These are phyloP conservation scores for Cercospora sojina DNA, from an alignment of 2,329 filamentous ascomycete species.

Conservation along the genomic window DNA sequence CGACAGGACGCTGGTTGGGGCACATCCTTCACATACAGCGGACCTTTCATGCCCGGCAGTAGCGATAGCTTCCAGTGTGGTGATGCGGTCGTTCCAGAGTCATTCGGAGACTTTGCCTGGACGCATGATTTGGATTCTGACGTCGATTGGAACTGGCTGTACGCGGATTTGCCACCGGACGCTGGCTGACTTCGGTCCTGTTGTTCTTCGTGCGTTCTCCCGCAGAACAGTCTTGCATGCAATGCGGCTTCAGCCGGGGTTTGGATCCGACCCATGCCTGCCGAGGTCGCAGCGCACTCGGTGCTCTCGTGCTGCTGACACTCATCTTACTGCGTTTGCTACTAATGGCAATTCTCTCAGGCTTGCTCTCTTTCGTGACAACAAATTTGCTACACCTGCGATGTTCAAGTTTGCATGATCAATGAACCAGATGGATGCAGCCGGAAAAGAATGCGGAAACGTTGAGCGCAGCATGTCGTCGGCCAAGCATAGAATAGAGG, in stretches of 20 bases:
- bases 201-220: not conserved
- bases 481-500: not conserved
- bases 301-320: not conserved
- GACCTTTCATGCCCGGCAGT: not conserved
- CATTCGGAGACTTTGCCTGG: not conserved
- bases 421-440: not conserved
- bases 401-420: not conserved
- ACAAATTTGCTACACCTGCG: not conserved
- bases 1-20: not conserved
- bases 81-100: not conserved
- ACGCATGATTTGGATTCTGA: not conserved
- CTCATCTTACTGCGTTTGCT: not conserved
- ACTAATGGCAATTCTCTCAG: not conserved
- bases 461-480: not conserved
- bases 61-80: not conserved
- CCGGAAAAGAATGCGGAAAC: not conserved
- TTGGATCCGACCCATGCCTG: not conserved
- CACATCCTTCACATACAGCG: conserved; percentile 6
- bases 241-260: not conserved
- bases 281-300: not conserved
- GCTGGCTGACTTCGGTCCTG: not conserved
- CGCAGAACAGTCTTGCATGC: not conserved
- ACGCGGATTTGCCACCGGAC: conserved; percentile 14
- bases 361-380: not conserved
- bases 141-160: conserved; percentile 16